A percentile compares a stretch with the other conserved stretches of the same genome.
These are phyloP conservation scores for Colletotrichum godetiae DNA, from an alignment of 2,329 filamentous ascomycete genomes.

Conservation along the genomic window DNA sequence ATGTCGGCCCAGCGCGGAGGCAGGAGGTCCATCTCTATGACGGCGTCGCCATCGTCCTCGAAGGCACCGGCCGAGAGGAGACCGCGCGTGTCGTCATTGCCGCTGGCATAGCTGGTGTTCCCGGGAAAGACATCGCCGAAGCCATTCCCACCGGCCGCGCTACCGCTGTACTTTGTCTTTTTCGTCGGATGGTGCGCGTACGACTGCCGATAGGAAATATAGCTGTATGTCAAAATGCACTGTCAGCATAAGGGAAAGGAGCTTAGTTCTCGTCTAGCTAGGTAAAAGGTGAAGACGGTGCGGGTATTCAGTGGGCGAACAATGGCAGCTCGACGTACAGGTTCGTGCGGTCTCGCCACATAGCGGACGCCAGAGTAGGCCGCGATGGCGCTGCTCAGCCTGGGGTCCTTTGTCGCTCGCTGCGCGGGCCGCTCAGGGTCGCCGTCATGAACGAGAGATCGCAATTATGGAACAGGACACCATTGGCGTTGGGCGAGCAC, in stretches of 20 bases:
- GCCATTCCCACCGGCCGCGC: conserved; percentile 63
- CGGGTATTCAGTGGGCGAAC: conserved; percentile 36
- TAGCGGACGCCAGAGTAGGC: conserved; percentile 67
- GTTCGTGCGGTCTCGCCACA: conserved; percentile 99
- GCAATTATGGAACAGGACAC: conserved; percentile 1
- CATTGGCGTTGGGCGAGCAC: conserved; percentile 20
- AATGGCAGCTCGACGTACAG: conserved; percentile 70
- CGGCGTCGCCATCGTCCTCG: conserved; percentile 88
- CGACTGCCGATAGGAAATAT: conserved; percentile 98
- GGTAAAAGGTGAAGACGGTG: conserved; percentile 14
- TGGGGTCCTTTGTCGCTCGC: conserved; percentile 33
- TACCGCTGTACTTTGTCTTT: conserved; percentile 75
- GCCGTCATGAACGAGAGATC: conserved; percentile 31
- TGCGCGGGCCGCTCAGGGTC: conserved; percentile 32
- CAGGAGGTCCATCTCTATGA: conserved; percentile 98
- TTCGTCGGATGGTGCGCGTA: conserved; percentile 95
- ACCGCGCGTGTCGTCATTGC: conserved; percentile 72
- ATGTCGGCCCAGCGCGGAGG: conserved; percentile 96
- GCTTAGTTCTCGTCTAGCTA: neutral
- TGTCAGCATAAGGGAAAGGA: conserved; percentile 42
- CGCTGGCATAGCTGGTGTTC: conserved; percentile 51
- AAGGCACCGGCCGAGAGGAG: conserved; percentile 85
- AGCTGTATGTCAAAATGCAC: conserved; percentile 64
- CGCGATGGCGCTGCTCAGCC: conserved; percentile 29
- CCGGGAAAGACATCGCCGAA: conserved; percentile 69